These are phyloP conservation scores for Gyromitra esculenta DNA, from an alignment of 2,329 filamentous ascomycete genomes.

Conservation along the genomic window DNA sequence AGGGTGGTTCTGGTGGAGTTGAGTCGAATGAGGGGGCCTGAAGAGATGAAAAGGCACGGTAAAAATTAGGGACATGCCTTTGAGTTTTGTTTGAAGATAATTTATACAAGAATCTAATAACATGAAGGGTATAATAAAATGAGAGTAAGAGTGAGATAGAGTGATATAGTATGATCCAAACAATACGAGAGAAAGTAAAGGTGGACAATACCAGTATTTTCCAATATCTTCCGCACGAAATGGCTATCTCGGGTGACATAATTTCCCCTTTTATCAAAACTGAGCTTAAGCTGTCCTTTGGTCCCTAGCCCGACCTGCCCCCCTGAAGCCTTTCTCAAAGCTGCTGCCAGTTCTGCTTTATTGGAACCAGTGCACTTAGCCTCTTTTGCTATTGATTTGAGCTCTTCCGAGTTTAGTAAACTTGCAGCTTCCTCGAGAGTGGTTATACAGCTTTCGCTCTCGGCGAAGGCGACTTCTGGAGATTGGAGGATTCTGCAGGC, in stretches of 20 bases:
- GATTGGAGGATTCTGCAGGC: slow-evolving; percentile 74
- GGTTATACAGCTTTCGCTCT: slow-evolving; percentile 76
- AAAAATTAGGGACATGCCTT: slow-evolving; percentile 25
- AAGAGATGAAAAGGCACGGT: slow-evolving; percentile 58
- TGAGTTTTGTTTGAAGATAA: slow-evolving; percentile 13
- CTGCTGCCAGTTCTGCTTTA: slow-evolving; percentile 76
- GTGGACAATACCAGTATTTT: slow-evolving; percentile 53
- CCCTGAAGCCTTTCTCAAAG: slow-evolving; percentile 51
- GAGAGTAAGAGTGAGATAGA: neutral
- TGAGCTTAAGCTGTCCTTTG: slow-evolving; percentile 54
- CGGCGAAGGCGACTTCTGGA: slow-evolving; percentile 69
- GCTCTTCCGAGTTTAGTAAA: slow-evolving; percentile 83
- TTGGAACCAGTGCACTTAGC: slow-evolving; percentile 87
- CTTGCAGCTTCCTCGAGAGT: slow-evolving; percentile 84
- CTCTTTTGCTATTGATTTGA: slow-evolving; percentile 85
- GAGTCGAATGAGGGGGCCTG: slow-evolving; percentile 85
- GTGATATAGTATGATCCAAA: slow-evolving; percentile 33
- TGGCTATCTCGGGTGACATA: slow-evolving; percentile 54
- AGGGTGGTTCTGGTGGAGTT: slow-evolving; percentile 77
- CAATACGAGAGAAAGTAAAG: neutral
- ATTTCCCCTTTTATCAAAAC: slow-evolving; percentile 52
- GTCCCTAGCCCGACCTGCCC: slow-evolving; percentile 54
- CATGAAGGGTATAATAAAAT: slow-evolving; percentile 11
- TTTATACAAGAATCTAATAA: slow-evolving; percentile 18
- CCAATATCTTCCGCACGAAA: slow-evolving; percentile 56